phyloP scores from a whole-genome alignment of 1,139 yeast species.

The Ogataea hybrid region DNA sequence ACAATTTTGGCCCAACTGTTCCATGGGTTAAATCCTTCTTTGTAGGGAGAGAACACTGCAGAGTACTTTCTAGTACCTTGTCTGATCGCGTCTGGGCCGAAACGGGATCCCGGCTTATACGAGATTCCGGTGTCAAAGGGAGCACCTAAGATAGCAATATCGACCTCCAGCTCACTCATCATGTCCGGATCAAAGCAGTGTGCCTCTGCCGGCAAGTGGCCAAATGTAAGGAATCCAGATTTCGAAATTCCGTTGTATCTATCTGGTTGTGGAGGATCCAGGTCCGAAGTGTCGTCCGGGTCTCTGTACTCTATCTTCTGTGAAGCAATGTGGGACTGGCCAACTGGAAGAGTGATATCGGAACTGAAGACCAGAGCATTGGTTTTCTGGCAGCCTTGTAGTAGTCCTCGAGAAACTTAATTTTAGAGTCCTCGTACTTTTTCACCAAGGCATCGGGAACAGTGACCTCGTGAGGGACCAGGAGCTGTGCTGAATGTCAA shows the following conservation, averaged over 20 bases:
- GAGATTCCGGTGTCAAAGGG: slow-evolving; percentile 62
- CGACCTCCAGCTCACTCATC: slow-evolving; percentile 32
- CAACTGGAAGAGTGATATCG: slow-evolving; percentile 15
- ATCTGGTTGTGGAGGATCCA: slow-evolving; percentile 35
- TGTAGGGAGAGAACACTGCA: slow-evolving; percentile 36
- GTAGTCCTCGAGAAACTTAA: slow-evolving; percentile 19
- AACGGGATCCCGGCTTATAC: slow-evolving; percentile 59
- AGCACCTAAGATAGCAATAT: slow-evolving; percentile 54
- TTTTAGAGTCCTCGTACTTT: slow-evolving; percentile 15
- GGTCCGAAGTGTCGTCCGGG: slow-evolving; percentile 38
- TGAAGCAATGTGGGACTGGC: slow-evolving; percentile 7
- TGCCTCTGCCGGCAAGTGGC: slow-evolving; percentile 46
- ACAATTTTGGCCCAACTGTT: slow-evolving; percentile 51
- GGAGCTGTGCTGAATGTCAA: no score
- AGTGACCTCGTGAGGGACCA: no score
- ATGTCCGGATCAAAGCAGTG: slow-evolving; percentile 5
- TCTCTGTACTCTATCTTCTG: slow-evolving; percentile 29
- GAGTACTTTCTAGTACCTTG: slow-evolving; percentile 56
- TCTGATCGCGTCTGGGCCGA: slow-evolving; percentile 60
- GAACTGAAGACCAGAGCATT: slow-evolving; percentile 17
- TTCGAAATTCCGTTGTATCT: slow-evolving; percentile 39
- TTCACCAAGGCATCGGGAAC: not conserved
- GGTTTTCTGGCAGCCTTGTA: slow-evolving; percentile 12
- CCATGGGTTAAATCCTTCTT: slow-evolving; percentile 48
- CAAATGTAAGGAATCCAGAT: slow-evolving; percentile 55